Base-by-base conservation (phyloP, 345 rosid genomes). In the Camelina laxa region DNA sequence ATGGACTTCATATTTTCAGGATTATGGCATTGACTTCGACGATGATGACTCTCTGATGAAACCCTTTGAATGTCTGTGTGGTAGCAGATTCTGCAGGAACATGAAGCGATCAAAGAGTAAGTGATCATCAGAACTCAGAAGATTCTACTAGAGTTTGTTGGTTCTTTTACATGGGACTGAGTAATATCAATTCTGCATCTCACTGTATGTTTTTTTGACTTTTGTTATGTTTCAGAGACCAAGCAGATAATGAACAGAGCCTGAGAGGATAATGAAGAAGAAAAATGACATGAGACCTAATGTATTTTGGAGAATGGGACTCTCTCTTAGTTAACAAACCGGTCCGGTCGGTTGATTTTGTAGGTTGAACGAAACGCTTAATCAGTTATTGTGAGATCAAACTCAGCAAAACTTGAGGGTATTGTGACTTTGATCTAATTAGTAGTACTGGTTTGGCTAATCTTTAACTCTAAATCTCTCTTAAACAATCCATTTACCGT, bases 21-120 rank as follows among this genome's bases (percentile, higher is more conserved):
- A 93, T 80, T 94, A 89, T 80, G 97, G 97, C 12, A 74, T 89
- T 60, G 88, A 94, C 69, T 94, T 94, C 68, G 84, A 87, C 41
- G 97, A 82, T 69, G 80, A 76, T 54, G 91, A 86, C 57, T 80
- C 76, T 61, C 79, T 75, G 31, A 63, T 77, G 13, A 85, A 72
- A 51, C 65, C 82, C 50, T 94, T 94, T 81, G 78, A 61, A 38
- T 94, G 96, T 69, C 56, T 70, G 38, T 94, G 95, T 80, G 88
- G 88, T 67, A 88, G 96, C 65, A 84, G 83, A 73, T 86, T 80
- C 75, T 94, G 97, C 82, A 75, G 97, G 84, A 85, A 82, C 75
- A 76, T 70, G 76, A 88, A 85, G 77, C 87, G 31, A 41, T 82
- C 15, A 55, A 80, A 55, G 54, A 82, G 93, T 92, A 74, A 85